A percentile compares a stretch with the other conserved stretches of the same genome.
Evolutionary conservation across 2,329 filamentous ascomycete species (phyloP).

Genomic region (Epichloe gansuensis): DNA sequence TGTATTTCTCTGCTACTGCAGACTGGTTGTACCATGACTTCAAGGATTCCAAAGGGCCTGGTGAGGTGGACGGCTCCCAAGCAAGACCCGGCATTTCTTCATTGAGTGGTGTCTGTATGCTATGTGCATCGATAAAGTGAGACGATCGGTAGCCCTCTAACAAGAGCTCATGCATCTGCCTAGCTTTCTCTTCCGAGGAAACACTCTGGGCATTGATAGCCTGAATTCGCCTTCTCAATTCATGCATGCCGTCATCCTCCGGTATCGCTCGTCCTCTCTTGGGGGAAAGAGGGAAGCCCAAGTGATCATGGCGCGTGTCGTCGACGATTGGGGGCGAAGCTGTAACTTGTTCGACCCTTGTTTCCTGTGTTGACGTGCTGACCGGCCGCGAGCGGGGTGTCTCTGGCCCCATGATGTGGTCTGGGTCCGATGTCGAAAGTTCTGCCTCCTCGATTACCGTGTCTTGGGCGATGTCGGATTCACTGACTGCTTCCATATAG

Average conservation of each 20-base stretch:
- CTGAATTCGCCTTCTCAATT: constrained; percentile 53
- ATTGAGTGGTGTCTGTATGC: constrained; percentile 6
- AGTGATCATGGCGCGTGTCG: constrained; percentile 18
- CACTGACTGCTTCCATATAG: constrained; percentile 14
- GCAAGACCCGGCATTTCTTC: constrained; percentile 13
- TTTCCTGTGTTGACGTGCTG: constrained; percentile 23
- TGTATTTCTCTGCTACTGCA: constrained; percentile 29
- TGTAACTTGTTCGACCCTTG: constrained; percentile 18
- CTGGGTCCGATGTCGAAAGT: background rate
- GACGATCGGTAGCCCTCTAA: constrained; percentile 51
- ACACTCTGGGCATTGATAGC: constrained; percentile 51
- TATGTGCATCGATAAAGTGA: constrained; percentile 5
- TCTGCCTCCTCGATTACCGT: constrained; percentile 4
- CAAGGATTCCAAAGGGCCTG: constrained; percentile 38
- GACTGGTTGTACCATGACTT: constrained; percentile 44
- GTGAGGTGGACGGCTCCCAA: constrained; percentile 28
- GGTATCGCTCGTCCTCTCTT: constrained; percentile 35
- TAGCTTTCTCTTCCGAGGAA: constrained; percentile 52
- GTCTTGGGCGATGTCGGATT: constrained; percentile 14
- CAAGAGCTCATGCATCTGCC: constrained; percentile 56
- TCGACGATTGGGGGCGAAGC: constrained; percentile 11
- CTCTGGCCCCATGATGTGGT: constrained; percentile 11
- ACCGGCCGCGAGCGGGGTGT: constrained; percentile 17
- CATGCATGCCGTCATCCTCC: constrained; percentile 67
- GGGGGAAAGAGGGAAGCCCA: constrained; percentile 20